Evolutionary conservation across 768 basidiomycete species (phyloP), one percentile per base, ranked within the genome.

Genomic region (Tylopilus plumbeoviolaceoides): DNA sequence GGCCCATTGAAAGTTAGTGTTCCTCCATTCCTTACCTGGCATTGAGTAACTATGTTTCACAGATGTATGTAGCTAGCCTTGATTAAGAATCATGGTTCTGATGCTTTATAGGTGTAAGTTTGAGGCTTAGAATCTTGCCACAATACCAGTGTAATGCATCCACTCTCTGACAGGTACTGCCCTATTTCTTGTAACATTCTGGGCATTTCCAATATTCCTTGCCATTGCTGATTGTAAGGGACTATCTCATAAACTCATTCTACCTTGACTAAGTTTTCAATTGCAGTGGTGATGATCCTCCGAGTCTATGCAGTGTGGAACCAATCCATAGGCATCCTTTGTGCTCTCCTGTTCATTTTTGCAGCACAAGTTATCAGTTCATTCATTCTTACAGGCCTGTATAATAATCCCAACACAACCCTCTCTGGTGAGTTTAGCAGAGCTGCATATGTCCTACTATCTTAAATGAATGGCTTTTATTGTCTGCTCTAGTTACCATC

Each of bases 191-290:
- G 1, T 31, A 7, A 1, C 12, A 1, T 1, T 0, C 0, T 59
- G 50, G 50, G 10, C 0, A 3, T 59, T 31, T 14, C 23, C 28
- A 5, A 18, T 58, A 6, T 58, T 61, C 7, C 6, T 49, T 14
- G 35, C 18, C 27, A 28, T 31, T 20, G 36, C 49, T 18, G 52
- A 61, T 42, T n/a, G 58, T 59, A 25, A 35, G 52, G 27, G 6
- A 4, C 1, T n/a, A 33, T 12, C 31, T 33, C 11, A 12, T 12
- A 33, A 33, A 23, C 10, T 33, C 11, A 3, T 1, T 12, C 4
- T 33, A 12, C 10, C 31, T 12, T 12, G 12, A 12, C 10, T 33
- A 12, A 11, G 31, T 5, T 35, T 43, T 48, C 8, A n/a, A 23
- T 17, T 17, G 27, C 5, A 44, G 52, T 48, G 40, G 21, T 49